A percentile compares a stretch with the other conserved stretches of the same genome.
phyloP scores from a whole-genome alignment of 176 grass and related monocot species.

The Oryza officinalis region DNA sequence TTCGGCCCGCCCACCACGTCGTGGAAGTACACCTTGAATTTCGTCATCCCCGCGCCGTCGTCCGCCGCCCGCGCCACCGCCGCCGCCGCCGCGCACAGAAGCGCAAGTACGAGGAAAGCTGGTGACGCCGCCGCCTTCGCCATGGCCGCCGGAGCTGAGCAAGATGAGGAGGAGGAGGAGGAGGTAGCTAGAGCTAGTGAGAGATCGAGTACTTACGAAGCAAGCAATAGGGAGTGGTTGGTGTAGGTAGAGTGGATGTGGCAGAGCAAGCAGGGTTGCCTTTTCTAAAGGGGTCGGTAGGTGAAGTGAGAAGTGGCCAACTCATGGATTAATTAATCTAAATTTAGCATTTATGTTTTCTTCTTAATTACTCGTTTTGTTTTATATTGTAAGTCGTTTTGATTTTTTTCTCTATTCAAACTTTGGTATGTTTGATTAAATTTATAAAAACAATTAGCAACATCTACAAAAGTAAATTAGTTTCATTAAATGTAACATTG shows the following conservation, averaged over 20 bases:
- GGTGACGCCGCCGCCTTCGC: neutral
- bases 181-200: neutral
- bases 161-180: neutral
- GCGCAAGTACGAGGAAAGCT: neutral
- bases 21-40: conserved; percentile 67
- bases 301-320: neutral
- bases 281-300: neutral
- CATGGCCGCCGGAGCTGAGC: conserved; percentile 3
- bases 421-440: no score
- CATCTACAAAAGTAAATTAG: no score
- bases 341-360: no score
- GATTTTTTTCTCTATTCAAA: no score
- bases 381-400: no score
- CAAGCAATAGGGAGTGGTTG: neutral
- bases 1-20: conserved; percentile 44
- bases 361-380: no score
- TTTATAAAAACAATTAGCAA: no score
- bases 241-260: neutral
- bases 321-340: neutral
- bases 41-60: conserved; percentile 11
- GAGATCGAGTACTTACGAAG: neutral
- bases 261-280: neutral
- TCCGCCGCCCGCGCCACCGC: neutral
- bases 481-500: no score
- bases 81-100: neutral